A percentile compares a stretch with the other conserved stretches of the same genome.
Evolutionary conservation across 1,284 basidiomycete genomes (phyloP).

Genomic region (Tremellales sp.): DNA sequence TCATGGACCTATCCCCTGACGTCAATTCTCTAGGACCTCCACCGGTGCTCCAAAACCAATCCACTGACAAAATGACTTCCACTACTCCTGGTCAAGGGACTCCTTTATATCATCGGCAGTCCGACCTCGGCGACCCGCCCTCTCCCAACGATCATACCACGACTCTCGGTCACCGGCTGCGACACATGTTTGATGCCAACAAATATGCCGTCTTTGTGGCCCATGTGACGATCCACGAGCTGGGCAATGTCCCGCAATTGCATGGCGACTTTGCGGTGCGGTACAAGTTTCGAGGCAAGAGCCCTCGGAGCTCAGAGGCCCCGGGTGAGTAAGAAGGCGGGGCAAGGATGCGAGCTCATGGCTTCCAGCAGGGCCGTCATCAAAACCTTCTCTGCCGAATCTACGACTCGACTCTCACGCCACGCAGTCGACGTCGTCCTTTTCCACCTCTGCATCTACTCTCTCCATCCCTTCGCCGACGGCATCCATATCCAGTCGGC

Average conservation of each 20-base stretch:
- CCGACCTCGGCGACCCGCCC: background rate
- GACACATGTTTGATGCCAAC: constrained; percentile 30
- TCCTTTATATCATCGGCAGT: too few relatives aligned
- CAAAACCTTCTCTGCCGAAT: constrained; percentile 28
- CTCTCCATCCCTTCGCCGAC: constrained; percentile 5
- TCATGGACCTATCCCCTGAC: background rate
- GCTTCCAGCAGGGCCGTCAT: background rate
- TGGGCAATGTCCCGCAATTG: constrained; percentile 42
- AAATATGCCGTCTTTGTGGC: constrained; percentile 32
- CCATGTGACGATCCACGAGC: constrained; percentile 35
- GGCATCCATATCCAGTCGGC: background rate
- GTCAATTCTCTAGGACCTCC: background rate
- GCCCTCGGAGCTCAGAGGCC: constrained; percentile 22
- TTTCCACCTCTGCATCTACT: constrained; percentile 3
- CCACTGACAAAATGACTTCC: background rate
- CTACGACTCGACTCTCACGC: constrained; percentile 14
- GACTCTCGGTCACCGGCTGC: constrained; percentile 12
- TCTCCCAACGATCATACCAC: constrained; percentile 1
- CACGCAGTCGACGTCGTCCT: background rate
- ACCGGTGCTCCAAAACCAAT: background rate
- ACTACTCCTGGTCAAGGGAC: background rate
- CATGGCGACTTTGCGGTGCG: constrained; percentile 35
- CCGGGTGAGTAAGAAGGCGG: constrained; percentile 7
- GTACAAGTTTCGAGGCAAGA: constrained; percentile 40
- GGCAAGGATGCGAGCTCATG: background rate